phyloP scores from a whole-genome alignment of 192 early-diverging fungal species.

The Linnemannia schmuckeri region DNA sequence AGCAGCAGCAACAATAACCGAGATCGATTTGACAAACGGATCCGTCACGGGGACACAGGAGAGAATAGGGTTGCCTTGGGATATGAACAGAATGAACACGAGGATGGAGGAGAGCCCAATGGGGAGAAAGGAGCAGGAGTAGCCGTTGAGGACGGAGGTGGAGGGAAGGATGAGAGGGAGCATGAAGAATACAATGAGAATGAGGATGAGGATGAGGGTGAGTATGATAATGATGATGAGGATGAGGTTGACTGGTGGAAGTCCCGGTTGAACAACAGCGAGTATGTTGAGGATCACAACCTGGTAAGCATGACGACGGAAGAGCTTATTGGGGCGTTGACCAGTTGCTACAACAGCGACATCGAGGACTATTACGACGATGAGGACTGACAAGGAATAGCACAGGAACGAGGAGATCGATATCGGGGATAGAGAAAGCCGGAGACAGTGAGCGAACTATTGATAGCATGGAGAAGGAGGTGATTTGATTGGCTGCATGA shows the following conservation, averaged over 20 bases:
- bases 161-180: not conserved
- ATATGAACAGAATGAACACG: not conserved
- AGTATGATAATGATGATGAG: slow-evolving; percentile 11
- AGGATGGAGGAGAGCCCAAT: not conserved
- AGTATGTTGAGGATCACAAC: slow-evolving; percentile 44
- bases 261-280: slow-evolving; percentile 45
- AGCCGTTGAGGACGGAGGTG: not conserved
- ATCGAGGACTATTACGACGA: slow-evolving; percentile 45
- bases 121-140: not conserved
- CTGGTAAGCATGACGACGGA: slow-evolving; percentile 54
- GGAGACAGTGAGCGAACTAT: not conserved
- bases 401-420: not conserved
- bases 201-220: not conserved
- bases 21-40: not conserved
- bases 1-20: not conserved
- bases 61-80: not conserved
- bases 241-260: slow-evolving; percentile 47
- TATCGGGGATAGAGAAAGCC: not conserved
- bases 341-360: slow-evolving; percentile 44
- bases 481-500: not conserved
- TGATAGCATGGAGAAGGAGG: not conserved
- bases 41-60: not conserved
- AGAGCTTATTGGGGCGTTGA: slow-evolving; percentile 45
- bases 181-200: not conserved
- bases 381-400: slow-evolving; percentile 1